phyloP scores from a whole-genome alignment of 441 rosid genomes.

The Heliophila coronopifolia region DNA sequence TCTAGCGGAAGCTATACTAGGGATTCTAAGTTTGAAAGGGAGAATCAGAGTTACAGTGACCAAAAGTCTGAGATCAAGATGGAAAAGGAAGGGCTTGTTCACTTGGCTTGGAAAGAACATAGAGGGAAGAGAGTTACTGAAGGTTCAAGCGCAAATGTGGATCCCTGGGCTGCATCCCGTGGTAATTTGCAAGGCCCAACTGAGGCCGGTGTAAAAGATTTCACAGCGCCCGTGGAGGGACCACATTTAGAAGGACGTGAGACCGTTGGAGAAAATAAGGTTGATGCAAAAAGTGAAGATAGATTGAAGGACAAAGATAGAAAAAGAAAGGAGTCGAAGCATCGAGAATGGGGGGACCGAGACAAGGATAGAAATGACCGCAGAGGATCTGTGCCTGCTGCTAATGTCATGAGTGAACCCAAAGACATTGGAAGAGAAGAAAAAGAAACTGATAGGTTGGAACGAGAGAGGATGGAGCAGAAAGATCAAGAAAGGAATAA shows the following conservation, averaged over 20 bases:
- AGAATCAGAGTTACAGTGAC: constrained; percentile 39
- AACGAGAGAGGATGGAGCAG: constrained; percentile 77
- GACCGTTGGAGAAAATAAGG: constrained; percentile 77
- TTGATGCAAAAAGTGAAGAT: constrained; percentile 74
- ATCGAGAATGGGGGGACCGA: constrained; percentile 83
- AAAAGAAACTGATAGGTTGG: constrained; percentile 79
- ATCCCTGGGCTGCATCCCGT: constrained; percentile 59
- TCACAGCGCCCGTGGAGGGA: constrained; percentile 50
- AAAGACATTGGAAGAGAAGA: constrained; percentile 76
- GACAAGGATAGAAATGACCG: constrained; percentile 88
- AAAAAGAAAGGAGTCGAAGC: constrained; percentile 77
- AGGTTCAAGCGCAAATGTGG: constrained; percentile 44
- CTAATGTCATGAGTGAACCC: constrained; percentile 47
- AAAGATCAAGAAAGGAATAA: constrained; percentile 76
- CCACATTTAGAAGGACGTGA: constrained; percentile 58
- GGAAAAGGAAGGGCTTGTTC: constrained; percentile 67
- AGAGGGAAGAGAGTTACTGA: constrained; percentile 77
- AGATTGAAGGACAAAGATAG: constrained; percentile 83
- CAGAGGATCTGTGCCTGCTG: constrained; percentile 47
- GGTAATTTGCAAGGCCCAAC: constrained; percentile 46
- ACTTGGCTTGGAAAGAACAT: constrained; percentile 72
- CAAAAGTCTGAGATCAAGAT: constrained; percentile 52
- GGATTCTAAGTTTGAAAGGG: constrained; percentile 41
- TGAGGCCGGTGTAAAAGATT: constrained; percentile 60
- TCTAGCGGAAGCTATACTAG: constrained; percentile 23